Percentiles rank a stretch among this genome's conserved stretches.
Conservation (phyloP, 2,329 filamentous ascomycete genomes). For the Penicillium italicum region DNA sequence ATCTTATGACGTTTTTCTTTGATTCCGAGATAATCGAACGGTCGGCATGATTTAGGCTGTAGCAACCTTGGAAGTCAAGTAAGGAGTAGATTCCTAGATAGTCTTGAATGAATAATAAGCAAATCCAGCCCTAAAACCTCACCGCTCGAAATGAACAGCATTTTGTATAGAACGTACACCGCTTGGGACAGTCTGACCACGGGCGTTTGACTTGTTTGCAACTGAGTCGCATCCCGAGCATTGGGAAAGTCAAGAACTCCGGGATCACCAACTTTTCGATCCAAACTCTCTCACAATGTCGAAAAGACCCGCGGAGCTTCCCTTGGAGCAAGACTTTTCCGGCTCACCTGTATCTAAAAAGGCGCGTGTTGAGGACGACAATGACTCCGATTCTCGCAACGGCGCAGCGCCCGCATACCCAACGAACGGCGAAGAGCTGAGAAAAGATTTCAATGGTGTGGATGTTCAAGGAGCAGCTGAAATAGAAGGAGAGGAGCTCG, state of each 20-base stretch:
- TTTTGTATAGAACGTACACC: neutral
- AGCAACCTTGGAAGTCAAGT: slow-evolving; percentile 1
- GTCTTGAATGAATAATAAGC: neutral
- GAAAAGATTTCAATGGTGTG: slow-evolving; percentile 36
- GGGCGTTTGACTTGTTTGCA: slow-evolving; percentile 26
- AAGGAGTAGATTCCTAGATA: neutral
- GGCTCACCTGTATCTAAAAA: slow-evolving; percentile 47
- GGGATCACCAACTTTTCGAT: slow-evolving; percentile 6
- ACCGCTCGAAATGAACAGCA: neutral
- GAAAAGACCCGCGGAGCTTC: slow-evolving; percentile 47
- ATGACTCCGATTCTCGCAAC: slow-evolving; percentile 24
- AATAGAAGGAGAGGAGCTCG: slow-evolving; percentile 60
- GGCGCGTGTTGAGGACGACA: slow-evolving; percentile 39
- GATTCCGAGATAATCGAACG: slow-evolving; percentile 29
- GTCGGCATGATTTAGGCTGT: slow-evolving; percentile 14
- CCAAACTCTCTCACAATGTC: slow-evolving; percentile 37
- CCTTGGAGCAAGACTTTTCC: slow-evolving; percentile 36
- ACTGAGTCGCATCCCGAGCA: slow-evolving; percentile 13
- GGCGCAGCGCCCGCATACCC: slow-evolving; percentile 25
- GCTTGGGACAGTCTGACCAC: neutral
- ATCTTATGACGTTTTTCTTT: slow-evolving; percentile 29
- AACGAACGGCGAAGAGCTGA: slow-evolving; percentile 31
- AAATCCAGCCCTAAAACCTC: neutral
- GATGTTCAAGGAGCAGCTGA: slow-evolving; percentile 57
- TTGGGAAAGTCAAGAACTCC: slow-evolving; percentile 21